Percentiles rank a stretch among this genome's conserved stretches.
Evolutionary conservation across 202 grass and related monocot genomes (phyloP).

Genomic region (Bolboschoenoplectus hybrid): DNA sequence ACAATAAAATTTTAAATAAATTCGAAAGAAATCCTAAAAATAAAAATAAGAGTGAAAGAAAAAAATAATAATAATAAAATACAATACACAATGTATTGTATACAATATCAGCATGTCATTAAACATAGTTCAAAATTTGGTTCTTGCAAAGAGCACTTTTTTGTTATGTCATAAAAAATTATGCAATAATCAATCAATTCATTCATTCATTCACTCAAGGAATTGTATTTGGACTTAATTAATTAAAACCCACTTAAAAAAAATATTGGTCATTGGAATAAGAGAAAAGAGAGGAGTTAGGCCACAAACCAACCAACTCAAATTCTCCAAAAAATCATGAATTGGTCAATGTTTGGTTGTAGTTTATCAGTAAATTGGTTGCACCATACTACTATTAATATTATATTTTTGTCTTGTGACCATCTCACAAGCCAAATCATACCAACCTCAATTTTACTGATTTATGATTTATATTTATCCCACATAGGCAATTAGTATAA

Average conservation of each 20-base stretch:
- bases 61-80: not conserved
- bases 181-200: too few species aligned
- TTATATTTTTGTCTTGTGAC: constrained; percentile 1
- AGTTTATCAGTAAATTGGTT: constrained; percentile 35
- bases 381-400: constrained; percentile 20
- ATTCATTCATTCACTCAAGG: not conserved
- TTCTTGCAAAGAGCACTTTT: too few species aligned
- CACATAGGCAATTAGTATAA: too few species aligned
- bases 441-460: constrained; percentile 32
- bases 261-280: not conserved
- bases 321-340: constrained; percentile 4
- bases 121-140: too few species aligned
- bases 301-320: constrained; percentile 31
- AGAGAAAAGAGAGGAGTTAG: constrained; percentile 11
- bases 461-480: too few species aligned
- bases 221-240: not conserved
- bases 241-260: not conserved
- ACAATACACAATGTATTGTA: not conserved
- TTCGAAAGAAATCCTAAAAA: too few species aligned
- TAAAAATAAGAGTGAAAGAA: too few species aligned
- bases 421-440: constrained; percentile 34
- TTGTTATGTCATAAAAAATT: not conserved
- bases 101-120: too few species aligned
- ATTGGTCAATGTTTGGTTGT: constrained; percentile 36
- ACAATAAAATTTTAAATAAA: too few species aligned